Conservation (phyloP, 2,329 filamentous ascomycete genomes). For the Epicoccum sorghinum region DNA sequence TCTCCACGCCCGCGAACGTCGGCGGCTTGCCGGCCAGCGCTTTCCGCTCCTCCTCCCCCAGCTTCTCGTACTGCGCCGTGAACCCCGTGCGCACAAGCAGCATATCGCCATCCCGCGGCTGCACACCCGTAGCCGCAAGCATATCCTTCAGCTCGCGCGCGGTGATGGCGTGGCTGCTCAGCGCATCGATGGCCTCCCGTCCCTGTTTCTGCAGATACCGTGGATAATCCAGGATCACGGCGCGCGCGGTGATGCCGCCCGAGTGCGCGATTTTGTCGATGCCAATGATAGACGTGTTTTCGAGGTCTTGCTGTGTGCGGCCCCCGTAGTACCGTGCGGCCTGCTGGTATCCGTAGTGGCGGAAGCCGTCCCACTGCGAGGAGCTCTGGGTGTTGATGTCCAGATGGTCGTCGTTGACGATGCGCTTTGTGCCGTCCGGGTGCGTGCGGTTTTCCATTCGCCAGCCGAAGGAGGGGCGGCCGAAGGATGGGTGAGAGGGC, state of each 20-base stretch:
- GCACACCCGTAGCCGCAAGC: slow-evolving; percentile 41
- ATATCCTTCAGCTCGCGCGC: slow-evolving; percentile 39
- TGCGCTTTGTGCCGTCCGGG: slow-evolving; percentile 37
- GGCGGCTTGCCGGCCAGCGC: slow-evolving; percentile 38
- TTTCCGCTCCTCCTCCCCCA: slow-evolving; percentile 28
- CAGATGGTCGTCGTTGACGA: slow-evolving; percentile 47
- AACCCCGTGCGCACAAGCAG: slow-evolving; percentile 42
- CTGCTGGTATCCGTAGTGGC: slow-evolving; percentile 52
- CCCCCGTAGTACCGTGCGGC: slow-evolving; percentile 53
- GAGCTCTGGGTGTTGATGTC: slow-evolving; percentile 48
- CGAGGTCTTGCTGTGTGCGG: slow-evolving; percentile 48
- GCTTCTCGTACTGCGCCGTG: slow-evolving; percentile 45
- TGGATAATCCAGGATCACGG: slow-evolving; percentile 43
- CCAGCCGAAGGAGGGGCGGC: slow-evolving; percentile 39
- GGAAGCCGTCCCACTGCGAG: slow-evolving; percentile 50
- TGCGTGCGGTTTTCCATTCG: slow-evolving; percentile 33
- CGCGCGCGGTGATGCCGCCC: slow-evolving; percentile 40
- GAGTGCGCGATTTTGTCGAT: slow-evolving; percentile 47
- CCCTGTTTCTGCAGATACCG: slow-evolving; percentile 32
- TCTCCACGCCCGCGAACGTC: slow-evolving; percentile 50
- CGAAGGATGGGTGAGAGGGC: slow-evolving; percentile 47
- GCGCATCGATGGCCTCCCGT: slow-evolving; percentile 24
- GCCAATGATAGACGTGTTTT: slow-evolving; percentile 47
- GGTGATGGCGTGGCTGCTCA: slow-evolving; percentile 31
- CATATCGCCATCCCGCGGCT: slow-evolving; percentile 41